A percentile compares a stretch with the other conserved stretches of the same genome.
These are phyloP conservation scores for Digitaria exilis DNA, from an alignment of 202 grass and related monocot species.

Conservation along the genomic window DNA sequence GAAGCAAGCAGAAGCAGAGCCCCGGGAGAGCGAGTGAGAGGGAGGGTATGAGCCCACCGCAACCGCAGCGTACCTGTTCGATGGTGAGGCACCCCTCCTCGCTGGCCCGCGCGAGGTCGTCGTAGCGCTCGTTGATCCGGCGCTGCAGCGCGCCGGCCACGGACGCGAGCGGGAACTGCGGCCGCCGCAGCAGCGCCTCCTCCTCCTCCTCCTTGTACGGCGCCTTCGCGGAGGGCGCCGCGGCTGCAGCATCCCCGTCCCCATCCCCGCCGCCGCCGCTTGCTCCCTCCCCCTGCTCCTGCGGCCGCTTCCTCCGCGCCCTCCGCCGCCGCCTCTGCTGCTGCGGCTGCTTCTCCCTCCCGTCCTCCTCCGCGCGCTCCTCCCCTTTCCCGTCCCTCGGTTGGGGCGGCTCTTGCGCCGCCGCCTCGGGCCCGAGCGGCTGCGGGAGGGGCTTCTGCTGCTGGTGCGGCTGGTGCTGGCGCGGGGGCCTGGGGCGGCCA, in stretches of 20 bases:
- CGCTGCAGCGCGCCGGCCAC: constrained; percentile 66
- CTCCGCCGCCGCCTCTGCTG: constrained; percentile 48
- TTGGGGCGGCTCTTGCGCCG: too few relatives aligned
- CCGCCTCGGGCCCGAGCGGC: neutral
- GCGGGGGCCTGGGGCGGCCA: neutral
- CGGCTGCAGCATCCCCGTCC: neutral
- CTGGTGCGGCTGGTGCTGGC: too few relatives aligned
- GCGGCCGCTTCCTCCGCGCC: constrained; percentile 54
- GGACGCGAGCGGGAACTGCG: constrained; percentile 68
- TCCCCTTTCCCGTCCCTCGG: too few relatives aligned
- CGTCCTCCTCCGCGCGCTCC: neutral
- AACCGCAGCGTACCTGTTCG: constrained; percentile 63
- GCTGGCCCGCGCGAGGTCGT: constrained; percentile 76
- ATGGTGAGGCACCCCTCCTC: constrained; percentile 58
- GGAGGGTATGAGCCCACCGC: neutral
- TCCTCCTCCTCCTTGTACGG: neutral
- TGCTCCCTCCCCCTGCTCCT: constrained; percentile 11
- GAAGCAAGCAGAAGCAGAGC: neutral
- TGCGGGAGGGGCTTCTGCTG: neutral
- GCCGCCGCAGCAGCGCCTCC: constrained; percentile 33
- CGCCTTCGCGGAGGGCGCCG: constrained; percentile 8
- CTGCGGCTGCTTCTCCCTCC: constrained; percentile 45
- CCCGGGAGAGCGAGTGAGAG: neutral
- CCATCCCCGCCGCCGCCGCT: too few relatives aligned
- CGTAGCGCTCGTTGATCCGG: constrained; percentile 79